Evolutionary conservation across 176 grass and related monocot species (phyloP).

Genomic region (Puccinellia tenuiflora): DNA sequence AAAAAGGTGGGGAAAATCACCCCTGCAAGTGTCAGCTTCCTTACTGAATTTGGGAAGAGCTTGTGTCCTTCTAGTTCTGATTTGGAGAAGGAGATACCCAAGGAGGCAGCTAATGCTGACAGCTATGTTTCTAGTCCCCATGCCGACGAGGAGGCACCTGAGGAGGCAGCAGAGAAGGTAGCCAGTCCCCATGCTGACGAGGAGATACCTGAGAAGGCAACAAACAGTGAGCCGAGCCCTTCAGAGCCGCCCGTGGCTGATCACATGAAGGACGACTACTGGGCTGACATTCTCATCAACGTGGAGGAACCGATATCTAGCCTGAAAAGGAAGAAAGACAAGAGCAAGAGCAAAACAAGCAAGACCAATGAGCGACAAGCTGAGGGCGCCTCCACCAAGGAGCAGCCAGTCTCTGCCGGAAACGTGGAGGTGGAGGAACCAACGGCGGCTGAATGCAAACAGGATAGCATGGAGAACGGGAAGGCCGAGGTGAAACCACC

Average conservation of each 20-base stretch:
- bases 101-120: constrained; percentile 13
- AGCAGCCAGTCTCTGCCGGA: neutral
- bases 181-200: constrained; percentile 1
- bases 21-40: constrained; percentile 38
- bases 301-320: constrained; percentile 43
- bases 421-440: neutral
- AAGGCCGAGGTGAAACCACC: constrained; percentile 6
- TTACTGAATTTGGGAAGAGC: constrained; percentile 43
- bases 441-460: neutral
- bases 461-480: neutral
- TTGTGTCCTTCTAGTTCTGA: constrained; percentile 27
- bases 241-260: constrained; percentile 24
- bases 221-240: constrained; percentile 6
- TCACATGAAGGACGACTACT: constrained; percentile 57
- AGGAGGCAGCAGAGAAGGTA: neutral
- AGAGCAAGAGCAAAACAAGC: constrained; percentile 24
- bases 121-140: constrained; percentile 1
- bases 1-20: constrained; percentile 38
- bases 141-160: neutral
- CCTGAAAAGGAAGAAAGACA: constrained; percentile 44
- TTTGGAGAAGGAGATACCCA: constrained; percentile 15
- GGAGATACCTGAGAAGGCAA: constrained; percentile 17
- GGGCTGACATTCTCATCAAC: constrained; percentile 60
- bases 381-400: neutral
- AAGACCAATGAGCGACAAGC: constrained; percentile 21